Evolutionary conservation across 1,284 basidiomycete species (phyloP).

Genomic region (Farysia itapuensis): DNA sequence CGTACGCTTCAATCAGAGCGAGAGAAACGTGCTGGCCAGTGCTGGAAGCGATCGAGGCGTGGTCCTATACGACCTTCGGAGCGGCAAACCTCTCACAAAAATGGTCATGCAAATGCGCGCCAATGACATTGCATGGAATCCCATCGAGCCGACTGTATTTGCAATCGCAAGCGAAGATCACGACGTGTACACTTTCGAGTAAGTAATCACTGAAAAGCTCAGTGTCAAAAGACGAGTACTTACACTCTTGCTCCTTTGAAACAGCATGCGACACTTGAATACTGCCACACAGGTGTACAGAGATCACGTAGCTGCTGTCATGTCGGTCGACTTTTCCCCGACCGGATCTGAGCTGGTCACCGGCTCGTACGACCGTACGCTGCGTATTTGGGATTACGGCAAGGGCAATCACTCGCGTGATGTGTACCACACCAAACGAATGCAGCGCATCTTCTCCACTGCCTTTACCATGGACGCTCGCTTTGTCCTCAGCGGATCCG

Average conservation of each 20-base stretch:
- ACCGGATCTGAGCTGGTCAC: slow-evolving; percentile 95
- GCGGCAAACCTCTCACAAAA: slow-evolving; percentile 87
- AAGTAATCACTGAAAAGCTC: too few relatives aligned
- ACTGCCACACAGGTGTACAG: slow-evolving; percentile 93
- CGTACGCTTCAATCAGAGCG: slow-evolving; percentile 89
- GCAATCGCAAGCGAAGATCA: slow-evolving; percentile 96
- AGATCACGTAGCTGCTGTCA: slow-evolving; percentile 89
- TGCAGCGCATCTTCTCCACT: slow-evolving; percentile 75
- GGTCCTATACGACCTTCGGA: slow-evolving; percentile 92
- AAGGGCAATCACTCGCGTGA: slow-evolving; percentile 76
- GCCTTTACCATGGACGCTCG: slow-evolving; percentile 83
- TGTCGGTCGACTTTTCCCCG: slow-evolving; percentile 65
- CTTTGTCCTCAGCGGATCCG: slow-evolving; percentile 89
- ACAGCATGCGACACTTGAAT: slow-evolving; percentile 73
- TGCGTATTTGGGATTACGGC: slow-evolving; percentile 89
- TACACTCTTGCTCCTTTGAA: too few relatives aligned
- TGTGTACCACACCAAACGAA: slow-evolving; percentile 96
- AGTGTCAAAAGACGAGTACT: too few relatives aligned
- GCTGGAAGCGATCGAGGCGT: slow-evolving; percentile 93
- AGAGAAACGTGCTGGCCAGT: slow-evolving; percentile 87
- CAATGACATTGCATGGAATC: slow-evolving; percentile 93
- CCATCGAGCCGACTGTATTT: slow-evolving; percentile 86
- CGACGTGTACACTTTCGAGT: slow-evolving; percentile 95
- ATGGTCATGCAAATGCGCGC: slow-evolving; percentile 77
- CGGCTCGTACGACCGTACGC: slow-evolving; percentile 92